phyloP scores from a whole-genome alignment of 176 grass and related monocot species.

The Leersia perrieri region DNA sequence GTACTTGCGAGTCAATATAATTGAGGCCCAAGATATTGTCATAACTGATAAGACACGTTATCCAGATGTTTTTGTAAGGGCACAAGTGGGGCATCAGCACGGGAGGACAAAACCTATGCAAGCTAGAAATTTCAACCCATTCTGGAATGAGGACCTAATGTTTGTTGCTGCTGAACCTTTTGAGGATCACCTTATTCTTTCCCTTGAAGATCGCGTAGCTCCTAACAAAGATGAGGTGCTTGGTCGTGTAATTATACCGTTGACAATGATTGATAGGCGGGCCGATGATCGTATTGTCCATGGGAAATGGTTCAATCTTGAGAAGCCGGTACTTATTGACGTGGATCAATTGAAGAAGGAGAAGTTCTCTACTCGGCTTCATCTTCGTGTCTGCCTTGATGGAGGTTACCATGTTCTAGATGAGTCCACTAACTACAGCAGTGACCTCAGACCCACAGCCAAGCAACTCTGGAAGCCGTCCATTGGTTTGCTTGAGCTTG shows the following conservation, averaged over 20 bases:
- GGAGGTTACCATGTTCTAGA: conserved; percentile 97
- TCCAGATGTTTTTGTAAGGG: conserved; percentile 83
- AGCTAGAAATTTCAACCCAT: conserved; percentile 73
- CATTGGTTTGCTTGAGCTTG: conserved; percentile 94
- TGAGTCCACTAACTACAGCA: conserved; percentile 94
- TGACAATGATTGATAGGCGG: conserved; percentile 61
- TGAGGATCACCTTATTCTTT: conserved; percentile 90
- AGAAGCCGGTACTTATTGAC: conserved; percentile 77
- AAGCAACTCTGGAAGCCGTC: conserved; percentile 96
- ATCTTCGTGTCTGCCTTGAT: conserved; percentile 87
- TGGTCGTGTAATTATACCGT: conserved; percentile 77
- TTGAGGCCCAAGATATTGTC: conserved; percentile 93
- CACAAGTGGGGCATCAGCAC: conserved; percentile 70
- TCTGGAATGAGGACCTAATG: conserved; percentile 97
- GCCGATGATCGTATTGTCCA: conserved; percentile 79
- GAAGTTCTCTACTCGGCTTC: conserved; percentile 85
- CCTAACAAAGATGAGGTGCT: conserved; percentile 93
- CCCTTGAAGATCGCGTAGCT: conserved; percentile 77
- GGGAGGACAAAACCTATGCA: conserved; percentile 72
- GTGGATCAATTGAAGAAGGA: conserved; percentile 85
- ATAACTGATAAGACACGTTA: conserved; percentile 77
- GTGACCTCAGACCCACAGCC: conserved; percentile 93
- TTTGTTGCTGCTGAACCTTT: conserved; percentile 97
- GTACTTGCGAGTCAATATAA: conserved; percentile 86
- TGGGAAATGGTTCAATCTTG: conserved; percentile 92